phyloP scores from a whole-genome alignment of 805 yeast species.

The Barnettozyma salicaria region DNA sequence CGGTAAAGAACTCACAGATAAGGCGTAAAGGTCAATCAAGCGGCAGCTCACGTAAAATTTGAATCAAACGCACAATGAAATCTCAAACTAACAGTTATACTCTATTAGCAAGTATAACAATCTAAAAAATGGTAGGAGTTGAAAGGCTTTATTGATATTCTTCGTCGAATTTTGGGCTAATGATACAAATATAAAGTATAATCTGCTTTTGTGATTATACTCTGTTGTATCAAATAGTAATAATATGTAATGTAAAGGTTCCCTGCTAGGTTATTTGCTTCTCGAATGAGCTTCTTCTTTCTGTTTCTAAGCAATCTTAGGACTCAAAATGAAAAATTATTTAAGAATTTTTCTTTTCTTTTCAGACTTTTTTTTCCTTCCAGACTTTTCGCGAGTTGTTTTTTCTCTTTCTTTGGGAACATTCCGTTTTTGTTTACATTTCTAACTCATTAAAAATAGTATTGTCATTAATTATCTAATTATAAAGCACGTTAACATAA shows the following conservation, averaged over 20 bases:
- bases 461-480: too few species aligned
- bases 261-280: too few species aligned
- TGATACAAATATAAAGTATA: constrained; percentile 5
- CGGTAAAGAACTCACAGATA: constrained; percentile 11
- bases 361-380: too few species aligned
- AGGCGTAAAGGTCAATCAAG: constrained; percentile 27
- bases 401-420: too few species aligned
- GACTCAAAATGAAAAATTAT: not conserved
- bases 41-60: constrained; percentile 47
- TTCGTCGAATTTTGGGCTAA: constrained; percentile 13
- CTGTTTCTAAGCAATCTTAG: too few species aligned
- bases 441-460: too few species aligned
- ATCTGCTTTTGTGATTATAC: constrained; percentile 8
- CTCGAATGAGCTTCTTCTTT: too few species aligned
- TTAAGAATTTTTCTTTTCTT: not conserved
- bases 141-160: not conserved
- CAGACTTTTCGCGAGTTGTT: too few species aligned
- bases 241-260: not conserved
- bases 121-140: not conserved
- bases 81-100: too few species aligned
- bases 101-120: not conserved
- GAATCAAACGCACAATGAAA: not conserved
- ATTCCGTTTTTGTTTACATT: too few species aligned
- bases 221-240: constrained; percentile 6
- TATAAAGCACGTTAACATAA: too few species aligned